Evolutionary conservation across 106 monocot species (phyloP).

Genomic region (Acorus calamus): DNA sequence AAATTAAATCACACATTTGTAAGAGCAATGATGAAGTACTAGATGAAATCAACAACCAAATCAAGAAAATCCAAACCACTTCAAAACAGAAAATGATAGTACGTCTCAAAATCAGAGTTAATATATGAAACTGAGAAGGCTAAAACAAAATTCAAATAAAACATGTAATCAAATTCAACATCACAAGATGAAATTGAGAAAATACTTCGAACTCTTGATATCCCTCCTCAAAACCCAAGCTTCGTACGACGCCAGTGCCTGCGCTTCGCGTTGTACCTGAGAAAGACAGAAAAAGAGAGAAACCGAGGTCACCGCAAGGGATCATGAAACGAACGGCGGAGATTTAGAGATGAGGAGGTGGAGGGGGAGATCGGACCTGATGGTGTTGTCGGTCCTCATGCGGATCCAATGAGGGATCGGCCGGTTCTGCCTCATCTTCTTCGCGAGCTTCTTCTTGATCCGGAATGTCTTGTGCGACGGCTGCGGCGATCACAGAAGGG

Average conservation of each 20-base stretch:
- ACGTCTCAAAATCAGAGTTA: no score
- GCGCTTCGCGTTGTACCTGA: constrained; percentile 46
- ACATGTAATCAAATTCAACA: no score
- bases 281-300: neutral
- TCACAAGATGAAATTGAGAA: no score
- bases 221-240: constrained; percentile 30
- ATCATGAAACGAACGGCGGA: neutral
- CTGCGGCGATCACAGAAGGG: constrained; percentile 9
- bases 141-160: no score
- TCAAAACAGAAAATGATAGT: no score
- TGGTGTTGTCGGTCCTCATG: constrained; percentile 55
- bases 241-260: constrained; percentile 61
- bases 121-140: no score
- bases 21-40: no score
- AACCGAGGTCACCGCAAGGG: neutral
- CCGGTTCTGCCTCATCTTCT: constrained; percentile 75
- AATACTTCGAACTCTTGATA: no score
- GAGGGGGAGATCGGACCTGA: constrained; percentile 14
- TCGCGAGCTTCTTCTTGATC: constrained; percentile 81
- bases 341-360: neutral
- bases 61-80: no score
- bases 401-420: constrained; percentile 76
- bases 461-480: constrained; percentile 59
- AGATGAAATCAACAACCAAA: no score
- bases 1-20: no score